These are phyloP conservation scores for Trypanosoma theileri DNA, from an alignment of 208 protist species.

Conservation along the genomic window DNA sequence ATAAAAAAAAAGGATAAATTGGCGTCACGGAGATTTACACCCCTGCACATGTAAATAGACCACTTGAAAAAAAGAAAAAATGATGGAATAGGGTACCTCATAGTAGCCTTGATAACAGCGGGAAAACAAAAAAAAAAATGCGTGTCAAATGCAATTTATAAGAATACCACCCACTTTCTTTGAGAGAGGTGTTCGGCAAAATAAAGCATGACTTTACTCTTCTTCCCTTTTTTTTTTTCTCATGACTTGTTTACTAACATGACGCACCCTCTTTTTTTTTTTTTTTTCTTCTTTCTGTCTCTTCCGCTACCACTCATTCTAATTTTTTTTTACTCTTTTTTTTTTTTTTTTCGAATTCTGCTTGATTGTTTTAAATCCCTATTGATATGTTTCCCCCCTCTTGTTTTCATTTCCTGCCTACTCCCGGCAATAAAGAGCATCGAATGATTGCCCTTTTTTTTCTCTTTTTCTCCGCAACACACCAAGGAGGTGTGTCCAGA, in stretches of 20 bases:
- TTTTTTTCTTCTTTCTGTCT: conserved; percentile 3
- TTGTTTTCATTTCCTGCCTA: not conserved
- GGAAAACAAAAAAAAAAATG: no score
- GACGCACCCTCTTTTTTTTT: conserved; percentile 6
- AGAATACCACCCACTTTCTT: no score
- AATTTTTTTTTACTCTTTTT: conserved; percentile 5
- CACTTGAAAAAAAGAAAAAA: no score
- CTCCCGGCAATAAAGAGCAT: not conserved
- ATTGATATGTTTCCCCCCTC: conserved; percentile 8
- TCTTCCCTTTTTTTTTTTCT: no score
- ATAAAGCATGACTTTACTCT: no score
- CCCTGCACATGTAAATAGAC: no score
- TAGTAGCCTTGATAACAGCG: no score
- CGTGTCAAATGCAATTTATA: no score
- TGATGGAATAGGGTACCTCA: no score
- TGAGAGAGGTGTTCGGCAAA: no score
- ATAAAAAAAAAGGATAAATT: conserved; percentile 23
- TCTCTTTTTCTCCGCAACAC: not conserved
- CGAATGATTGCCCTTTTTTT: conserved; percentile 9
- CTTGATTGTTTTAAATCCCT: not conserved
- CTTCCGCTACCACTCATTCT: not conserved
- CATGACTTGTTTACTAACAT: not conserved
- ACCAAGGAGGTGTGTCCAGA: no score
- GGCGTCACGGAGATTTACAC: no score
- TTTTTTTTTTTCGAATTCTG: conserved; percentile 11